Evolutionary conservation across 306 rosid genomes (phyloP).

Genomic region (Quercus glauca): DNA sequence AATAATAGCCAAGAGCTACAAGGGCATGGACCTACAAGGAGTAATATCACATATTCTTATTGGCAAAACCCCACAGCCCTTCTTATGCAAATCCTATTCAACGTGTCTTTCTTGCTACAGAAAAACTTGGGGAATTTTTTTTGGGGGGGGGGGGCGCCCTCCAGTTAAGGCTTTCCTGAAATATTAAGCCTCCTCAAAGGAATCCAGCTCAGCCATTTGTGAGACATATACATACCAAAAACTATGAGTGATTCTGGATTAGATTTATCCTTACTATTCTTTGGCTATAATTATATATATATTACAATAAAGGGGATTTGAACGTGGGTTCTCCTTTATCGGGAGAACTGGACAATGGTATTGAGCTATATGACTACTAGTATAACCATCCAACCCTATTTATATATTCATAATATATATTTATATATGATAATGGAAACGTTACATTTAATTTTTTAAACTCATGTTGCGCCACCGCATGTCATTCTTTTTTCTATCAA

Average conservation of each 20-base stretch:
- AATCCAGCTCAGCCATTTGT: constrained; percentile 44
- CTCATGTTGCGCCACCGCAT: no score
- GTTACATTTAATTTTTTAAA: no score
- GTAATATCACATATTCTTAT: constrained; percentile 33
- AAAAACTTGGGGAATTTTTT: constrained; percentile 25
- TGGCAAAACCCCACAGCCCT: constrained; percentile 37
- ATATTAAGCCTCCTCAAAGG: constrained; percentile 13
- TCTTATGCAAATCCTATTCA: constrained; percentile 5
- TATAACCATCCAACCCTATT: no score
- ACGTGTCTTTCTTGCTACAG: constrained; percentile 18
- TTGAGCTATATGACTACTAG: no score
- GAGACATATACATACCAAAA: constrained; percentile 34
- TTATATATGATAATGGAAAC: no score
- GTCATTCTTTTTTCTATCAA: no score
- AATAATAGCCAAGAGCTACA: constrained; percentile 32
- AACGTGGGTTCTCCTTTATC: no score
- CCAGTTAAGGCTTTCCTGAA: constrained; percentile 16
- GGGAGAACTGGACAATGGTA: no score
- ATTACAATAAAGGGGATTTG: no score
- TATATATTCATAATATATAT: no score
- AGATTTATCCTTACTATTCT: constrained; percentile 58
- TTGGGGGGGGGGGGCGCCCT: background rate
- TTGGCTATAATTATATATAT: constrained; percentile 32
- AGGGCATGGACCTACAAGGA: constrained; percentile 44
- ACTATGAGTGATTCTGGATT: constrained; percentile 44